A percentile compares a stretch with the other conserved stretches of the same genome.
Conservation (phyloP, 2,329 filamentous ascomycete species). For the Aspergillus candidus region DNA sequence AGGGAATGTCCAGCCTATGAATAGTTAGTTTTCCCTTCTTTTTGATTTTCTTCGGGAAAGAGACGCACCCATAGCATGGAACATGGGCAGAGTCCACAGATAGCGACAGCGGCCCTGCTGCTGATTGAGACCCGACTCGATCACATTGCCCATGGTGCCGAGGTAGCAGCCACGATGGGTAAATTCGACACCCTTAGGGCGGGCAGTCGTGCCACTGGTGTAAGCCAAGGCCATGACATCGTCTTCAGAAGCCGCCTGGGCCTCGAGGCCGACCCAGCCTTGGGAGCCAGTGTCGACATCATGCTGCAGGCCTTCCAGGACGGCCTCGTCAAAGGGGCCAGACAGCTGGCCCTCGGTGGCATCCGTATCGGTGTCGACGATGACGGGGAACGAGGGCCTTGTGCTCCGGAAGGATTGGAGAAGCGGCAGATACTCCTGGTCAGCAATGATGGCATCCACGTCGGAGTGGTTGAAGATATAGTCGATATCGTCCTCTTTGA, state of each 20-base stretch:
- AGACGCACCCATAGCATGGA: conserved; percentile 53
- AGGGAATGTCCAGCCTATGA: conserved; percentile 69
- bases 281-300: conserved; percentile 60
- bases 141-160: conserved; percentile 74
- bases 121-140: conserved; percentile 79
- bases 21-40: conserved; percentile 26
- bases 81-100: conserved; percentile 91
- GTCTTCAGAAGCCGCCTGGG: conserved; percentile 68
- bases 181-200: conserved; percentile 87
- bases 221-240: conserved; percentile 82
- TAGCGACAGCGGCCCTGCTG: conserved; percentile 67
- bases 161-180: conserved; percentile 86
- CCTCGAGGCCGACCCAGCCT: conserved; percentile 72
- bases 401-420: conserved; percentile 59
- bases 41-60: background rate
- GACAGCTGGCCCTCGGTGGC: conserved; percentile 64
- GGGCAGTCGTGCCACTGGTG: conserved; percentile 86
- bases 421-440: conserved; percentile 69
- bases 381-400: conserved; percentile 60
- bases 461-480: conserved; percentile 89
- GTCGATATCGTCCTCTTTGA: conserved; percentile 77
- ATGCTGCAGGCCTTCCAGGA: conserved; percentile 70
- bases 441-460: conserved; percentile 80
- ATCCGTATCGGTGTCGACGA: conserved; percentile 83
- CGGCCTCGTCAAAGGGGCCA: conserved; percentile 76